Evolutionary conservation across 2,329 filamentous ascomycete species (phyloP), one percentile per base, ranked within the genome.

Genomic region (Dendrostoma leiphaemia): DNA sequence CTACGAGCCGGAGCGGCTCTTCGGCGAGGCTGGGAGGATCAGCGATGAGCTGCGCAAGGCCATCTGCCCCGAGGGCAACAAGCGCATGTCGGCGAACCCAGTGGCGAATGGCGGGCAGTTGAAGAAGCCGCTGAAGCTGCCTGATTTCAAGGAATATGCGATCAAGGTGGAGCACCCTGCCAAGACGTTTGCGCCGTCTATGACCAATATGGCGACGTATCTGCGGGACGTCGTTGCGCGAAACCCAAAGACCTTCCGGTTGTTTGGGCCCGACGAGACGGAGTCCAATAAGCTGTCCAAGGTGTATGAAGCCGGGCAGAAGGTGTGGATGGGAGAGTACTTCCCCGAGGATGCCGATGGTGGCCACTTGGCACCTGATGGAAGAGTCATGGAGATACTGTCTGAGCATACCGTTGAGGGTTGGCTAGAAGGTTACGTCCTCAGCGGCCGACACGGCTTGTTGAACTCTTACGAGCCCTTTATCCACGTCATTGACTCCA

Each of bases 401-500:
- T 89, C 84, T 17, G 89, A 92, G 69, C 89, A 92, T 66, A 91
- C 87, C 15, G 83, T 82, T 57, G 88, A 92, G 69, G 89, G 87
- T 24, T 92, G 88, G 88, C 76, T 92, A 15, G 88, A 92, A 73
- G 89, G 89, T 3, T 92, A 91, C 66, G 71, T 90, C 38, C 77
- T 92, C 3, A 89, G 83, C 51, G 89, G 89, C 26, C 81, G 89
- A 5, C 88, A 91, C 60, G 88, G 89, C 12, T 67, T 92, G 56
- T 79, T 92, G 56, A 91, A 91, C 78, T 88, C 84, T 66, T 92
- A 92, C 71, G 89, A 92, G 69, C 87, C 88, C 0, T 92, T 92
- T 66, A 89, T 91, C 56, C 88, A 91, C 65, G 83, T 92, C 63
- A 90, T 92, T 63, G 88, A 91, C 69, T 90, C 86, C 1, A 92